phyloP scores from a whole-genome alignment of 805 yeast species.

The Blastobotrys parvus region DNA sequence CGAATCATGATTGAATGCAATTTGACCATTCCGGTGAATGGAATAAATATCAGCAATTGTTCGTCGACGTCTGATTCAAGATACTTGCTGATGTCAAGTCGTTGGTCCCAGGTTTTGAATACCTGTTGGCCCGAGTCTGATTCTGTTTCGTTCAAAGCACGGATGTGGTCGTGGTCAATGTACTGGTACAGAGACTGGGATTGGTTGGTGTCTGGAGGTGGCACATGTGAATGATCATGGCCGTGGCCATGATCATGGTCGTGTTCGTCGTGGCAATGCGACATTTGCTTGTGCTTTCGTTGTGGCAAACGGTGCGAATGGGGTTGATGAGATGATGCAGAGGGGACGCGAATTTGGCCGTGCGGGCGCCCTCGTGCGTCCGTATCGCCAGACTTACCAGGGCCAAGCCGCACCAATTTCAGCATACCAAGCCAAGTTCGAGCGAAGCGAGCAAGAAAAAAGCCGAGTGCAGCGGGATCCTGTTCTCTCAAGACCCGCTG shows the following conservation, averaged over 20 bases:
- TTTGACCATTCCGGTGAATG: constrained; percentile 70
- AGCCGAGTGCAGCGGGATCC: too few species aligned
- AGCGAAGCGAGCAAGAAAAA: too few species aligned
- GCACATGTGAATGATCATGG: constrained; percentile 44
- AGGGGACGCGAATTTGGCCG: too few species aligned
- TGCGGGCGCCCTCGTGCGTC: too few species aligned
- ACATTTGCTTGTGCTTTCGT: neutral
- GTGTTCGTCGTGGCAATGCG: constrained; percentile 1
- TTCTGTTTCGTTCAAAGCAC: constrained; percentile 55
- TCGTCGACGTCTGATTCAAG: constrained; percentile 70
- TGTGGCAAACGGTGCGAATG: too few species aligned
- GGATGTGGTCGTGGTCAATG: constrained; percentile 52
- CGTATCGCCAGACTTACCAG: too few species aligned
- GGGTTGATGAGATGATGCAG: too few species aligned
- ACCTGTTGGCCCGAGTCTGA: constrained; percentile 42
- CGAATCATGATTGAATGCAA: constrained; percentile 66
- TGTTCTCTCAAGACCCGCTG: too few species aligned
- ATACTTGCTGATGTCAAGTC: constrained; percentile 38
- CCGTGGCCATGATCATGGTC: constrained; percentile 23
- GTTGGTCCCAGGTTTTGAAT: constrained; percentile 44
- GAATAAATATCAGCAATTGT: constrained; percentile 68
- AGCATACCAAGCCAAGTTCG: too few species aligned
- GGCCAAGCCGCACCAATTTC: neutral
- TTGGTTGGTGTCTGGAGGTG: constrained; percentile 62
- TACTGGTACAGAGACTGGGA: constrained; percentile 47